phyloP scores from a whole-genome alignment of 805 yeast genomes.

The Isabelozyma heimii region DNA sequence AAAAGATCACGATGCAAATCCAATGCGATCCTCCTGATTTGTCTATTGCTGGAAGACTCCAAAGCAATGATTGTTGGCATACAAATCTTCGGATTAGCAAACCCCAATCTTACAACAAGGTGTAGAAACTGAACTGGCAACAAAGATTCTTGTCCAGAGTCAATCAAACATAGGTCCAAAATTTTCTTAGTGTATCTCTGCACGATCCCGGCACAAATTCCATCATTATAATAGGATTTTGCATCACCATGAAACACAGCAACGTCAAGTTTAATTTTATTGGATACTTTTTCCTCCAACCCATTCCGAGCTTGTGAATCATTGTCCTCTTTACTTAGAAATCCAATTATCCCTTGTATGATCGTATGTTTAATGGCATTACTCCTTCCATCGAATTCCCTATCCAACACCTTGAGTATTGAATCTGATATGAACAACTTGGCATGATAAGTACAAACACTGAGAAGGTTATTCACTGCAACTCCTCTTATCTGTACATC shows the following conservation, averaged over 20 bases:
- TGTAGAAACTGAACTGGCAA: slow-evolving; percentile 55
- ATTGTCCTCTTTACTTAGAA: slow-evolving; percentile 56
- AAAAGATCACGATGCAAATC: slow-evolving; percentile 54
- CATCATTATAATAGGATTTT: slow-evolving; percentile 53
- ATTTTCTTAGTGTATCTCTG: slow-evolving; percentile 57
- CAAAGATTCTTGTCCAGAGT: slow-evolving; percentile 45
- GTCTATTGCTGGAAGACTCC: slow-evolving; percentile 48
- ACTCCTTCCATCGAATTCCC: slow-evolving; percentile 39
- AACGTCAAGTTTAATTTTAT: slow-evolving; percentile 36
- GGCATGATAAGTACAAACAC: slow-evolving; percentile 61
- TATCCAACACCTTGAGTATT: slow-evolving; percentile 51
- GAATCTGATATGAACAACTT: slow-evolving; percentile 60
- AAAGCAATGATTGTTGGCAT: slow-evolving; percentile 70
- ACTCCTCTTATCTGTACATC: slow-evolving; percentile 39
- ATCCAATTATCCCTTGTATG: slow-evolving; percentile 55
- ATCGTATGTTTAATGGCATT: slow-evolving; percentile 46
- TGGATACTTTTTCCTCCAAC: slow-evolving; percentile 32
- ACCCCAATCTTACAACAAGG: slow-evolving; percentile 60
- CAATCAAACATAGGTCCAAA: slow-evolving; percentile 46
- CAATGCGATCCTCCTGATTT: slow-evolving; percentile 47
- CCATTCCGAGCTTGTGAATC: slow-evolving; percentile 42
- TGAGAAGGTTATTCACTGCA: slow-evolving; percentile 57
- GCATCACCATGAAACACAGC: slow-evolving; percentile 54
- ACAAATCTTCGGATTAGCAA: slow-evolving; percentile 70
- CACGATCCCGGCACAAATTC: slow-evolving; percentile 70